Percentiles rank a stretch among this genome's conserved stretches.
phyloP scores from a whole-genome alignment of 2,329 filamentous ascomycete genomes.

The Microthyrium microscopicum region DNA sequence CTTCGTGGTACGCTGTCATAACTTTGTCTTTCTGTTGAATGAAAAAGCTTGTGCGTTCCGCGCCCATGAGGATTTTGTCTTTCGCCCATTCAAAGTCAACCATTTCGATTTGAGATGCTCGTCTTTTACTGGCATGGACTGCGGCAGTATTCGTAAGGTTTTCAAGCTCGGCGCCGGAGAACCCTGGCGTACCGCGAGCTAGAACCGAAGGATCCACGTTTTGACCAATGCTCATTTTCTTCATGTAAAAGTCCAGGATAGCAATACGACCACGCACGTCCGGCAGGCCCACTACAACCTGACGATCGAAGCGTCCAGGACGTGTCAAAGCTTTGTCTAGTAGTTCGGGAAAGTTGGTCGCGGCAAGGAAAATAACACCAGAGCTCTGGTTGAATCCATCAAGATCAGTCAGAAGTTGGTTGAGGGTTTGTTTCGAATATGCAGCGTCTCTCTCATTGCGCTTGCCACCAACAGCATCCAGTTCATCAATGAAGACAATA shows the following conservation, averaged over 20 bases:
- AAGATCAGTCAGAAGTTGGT: conserved; percentile 89
- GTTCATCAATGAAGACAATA: conserved; percentile 90
- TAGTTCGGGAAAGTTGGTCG: conserved; percentile 88
- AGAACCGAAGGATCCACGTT: conserved; percentile 74
- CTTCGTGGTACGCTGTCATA: conserved; percentile 92
- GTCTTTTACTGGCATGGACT: conserved; percentile 80
- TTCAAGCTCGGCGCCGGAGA: conserved; percentile 89
- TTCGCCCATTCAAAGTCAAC: conserved; percentile 92
- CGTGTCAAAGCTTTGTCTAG: conserved; percentile 90
- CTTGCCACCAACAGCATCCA: conserved; percentile 88
- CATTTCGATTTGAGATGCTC: conserved; percentile 57
- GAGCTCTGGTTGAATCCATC: conserved; percentile 93
- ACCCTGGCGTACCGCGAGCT: conserved; percentile 74
- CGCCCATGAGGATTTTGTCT: conserved; percentile 94
- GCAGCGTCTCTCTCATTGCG: conserved; percentile 83
- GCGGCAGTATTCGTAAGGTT: conserved; percentile 95
- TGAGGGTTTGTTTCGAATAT: conserved; percentile 93
- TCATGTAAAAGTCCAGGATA: conserved; percentile 85
- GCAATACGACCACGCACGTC: conserved; percentile 86
- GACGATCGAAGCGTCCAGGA: conserved; percentile 88
- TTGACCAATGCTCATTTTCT: conserved; percentile 65
- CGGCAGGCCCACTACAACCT: conserved; percentile 73
- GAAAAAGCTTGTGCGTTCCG: conserved; percentile 75
- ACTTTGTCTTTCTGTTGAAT: conserved; percentile 89
- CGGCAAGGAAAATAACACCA: conserved; percentile 87